These are phyloP conservation scores for Penicillium soppii DNA, from an alignment of 495 filamentous ascomycete species.

Conservation along the genomic window DNA sequence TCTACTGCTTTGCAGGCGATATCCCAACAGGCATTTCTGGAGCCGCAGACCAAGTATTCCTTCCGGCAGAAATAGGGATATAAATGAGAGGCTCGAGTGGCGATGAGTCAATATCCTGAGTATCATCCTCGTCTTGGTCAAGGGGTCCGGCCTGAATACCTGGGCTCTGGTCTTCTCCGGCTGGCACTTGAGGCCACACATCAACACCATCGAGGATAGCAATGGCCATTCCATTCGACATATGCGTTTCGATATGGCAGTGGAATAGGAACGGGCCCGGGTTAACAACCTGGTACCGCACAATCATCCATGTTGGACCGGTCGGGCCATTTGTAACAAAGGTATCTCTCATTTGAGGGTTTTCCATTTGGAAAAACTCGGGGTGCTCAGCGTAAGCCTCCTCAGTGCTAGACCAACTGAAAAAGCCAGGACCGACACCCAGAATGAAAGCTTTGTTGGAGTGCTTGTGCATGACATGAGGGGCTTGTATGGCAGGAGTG, in stretches of 20 bases:
- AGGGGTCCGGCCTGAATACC: too few species aligned
- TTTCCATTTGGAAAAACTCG: constrained; percentile 45
- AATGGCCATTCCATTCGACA: constrained; percentile 50
- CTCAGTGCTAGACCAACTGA: constrained; percentile 43
- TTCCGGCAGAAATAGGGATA: too few species aligned
- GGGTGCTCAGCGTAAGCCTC: constrained; percentile 40
- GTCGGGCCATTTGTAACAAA: constrained; percentile 34
- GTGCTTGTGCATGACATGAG: constrained; percentile 58
- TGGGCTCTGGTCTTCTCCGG: constrained; percentile 20
- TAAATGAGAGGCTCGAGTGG: too few species aligned
- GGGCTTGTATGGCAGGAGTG: constrained; percentile 27
- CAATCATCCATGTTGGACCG: constrained; percentile 37
- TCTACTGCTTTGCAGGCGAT: too few species aligned
- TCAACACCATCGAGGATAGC: constrained; percentile 52
- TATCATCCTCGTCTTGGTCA: too few species aligned
- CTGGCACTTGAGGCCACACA: constrained; percentile 37
- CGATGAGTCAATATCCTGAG: too few species aligned
- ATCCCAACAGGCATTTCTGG: too few species aligned
- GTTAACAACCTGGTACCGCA: constrained; percentile 51
- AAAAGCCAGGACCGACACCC: constrained; percentile 40
- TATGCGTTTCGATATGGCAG: constrained; percentile 53
- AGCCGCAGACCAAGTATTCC: too few species aligned
- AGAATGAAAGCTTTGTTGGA: constrained; percentile 51
- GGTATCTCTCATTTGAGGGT: constrained; percentile 45
- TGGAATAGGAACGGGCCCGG: constrained; percentile 53